Evolutionary conservation across 225 moss, liverwort and hornwort genomes (phyloP).

Genomic region (Antitrichia curtipendula): DNA sequence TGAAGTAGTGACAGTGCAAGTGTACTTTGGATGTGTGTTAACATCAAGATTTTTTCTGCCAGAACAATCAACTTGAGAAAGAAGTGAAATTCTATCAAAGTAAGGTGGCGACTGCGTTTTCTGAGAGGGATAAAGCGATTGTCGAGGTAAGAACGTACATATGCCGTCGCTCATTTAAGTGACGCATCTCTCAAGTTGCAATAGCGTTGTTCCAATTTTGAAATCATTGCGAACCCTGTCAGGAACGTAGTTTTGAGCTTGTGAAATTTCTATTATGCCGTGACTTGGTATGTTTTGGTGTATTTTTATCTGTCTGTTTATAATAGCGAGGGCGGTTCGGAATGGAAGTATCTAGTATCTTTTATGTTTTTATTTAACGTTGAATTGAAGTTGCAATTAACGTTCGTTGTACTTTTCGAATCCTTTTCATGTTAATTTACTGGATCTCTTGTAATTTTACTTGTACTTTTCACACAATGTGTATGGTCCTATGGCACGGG

Average conservation of each 20-base stretch:
- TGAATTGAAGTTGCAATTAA: neutral
- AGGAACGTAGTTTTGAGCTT: neutral
- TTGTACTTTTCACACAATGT: neutral
- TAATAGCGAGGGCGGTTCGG: no score
- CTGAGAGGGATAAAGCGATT: constrained; percentile 75
- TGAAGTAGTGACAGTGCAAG: neutral
- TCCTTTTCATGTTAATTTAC: neutral
- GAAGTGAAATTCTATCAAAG: constrained; percentile 95
- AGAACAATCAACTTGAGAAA: constrained; percentile 78
- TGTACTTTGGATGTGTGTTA: neutral
- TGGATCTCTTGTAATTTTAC: neutral
- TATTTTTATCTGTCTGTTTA: neutral
- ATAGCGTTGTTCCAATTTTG: neutral
- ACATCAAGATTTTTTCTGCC: neutral
- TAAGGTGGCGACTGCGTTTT: constrained; percentile 69
- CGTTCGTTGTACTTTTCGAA: neutral
- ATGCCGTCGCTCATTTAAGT: neutral
- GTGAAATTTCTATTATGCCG: neutral
- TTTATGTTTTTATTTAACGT: neutral
- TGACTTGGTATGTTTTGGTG: neutral
- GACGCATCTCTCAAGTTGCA: neutral
- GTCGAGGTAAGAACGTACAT: constrained; percentile 49
- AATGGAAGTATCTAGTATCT: neutral
- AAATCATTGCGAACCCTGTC: neutral
- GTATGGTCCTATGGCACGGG: neutral